Conservation (phyloP, 2,329 filamentous ascomycete species). For the Scedosporium aurantiacum region DNA sequence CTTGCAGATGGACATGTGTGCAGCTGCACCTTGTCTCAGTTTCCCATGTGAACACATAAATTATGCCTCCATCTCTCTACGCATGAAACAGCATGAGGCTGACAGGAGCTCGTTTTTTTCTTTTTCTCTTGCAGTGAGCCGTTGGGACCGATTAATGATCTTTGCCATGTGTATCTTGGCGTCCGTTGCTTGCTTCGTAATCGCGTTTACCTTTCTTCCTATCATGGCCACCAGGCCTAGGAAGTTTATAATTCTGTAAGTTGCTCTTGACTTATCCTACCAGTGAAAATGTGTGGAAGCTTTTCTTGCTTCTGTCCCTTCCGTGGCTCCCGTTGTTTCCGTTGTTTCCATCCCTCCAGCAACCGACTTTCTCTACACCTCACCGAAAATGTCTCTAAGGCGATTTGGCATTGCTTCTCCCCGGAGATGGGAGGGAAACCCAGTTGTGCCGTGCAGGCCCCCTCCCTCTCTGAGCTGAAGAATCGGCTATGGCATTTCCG, state of each 20-base stretch:
- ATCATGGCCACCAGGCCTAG: constrained; percentile 68
- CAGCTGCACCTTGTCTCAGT: constrained; percentile 10
- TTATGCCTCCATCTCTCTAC: not conserved
- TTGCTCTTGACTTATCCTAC: constrained; percentile 29
- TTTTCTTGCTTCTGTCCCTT: not conserved
- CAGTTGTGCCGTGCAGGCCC: too few relatives aligned
- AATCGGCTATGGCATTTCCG: not conserved
- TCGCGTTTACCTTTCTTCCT: constrained; percentile 85
- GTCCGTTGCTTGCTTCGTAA: constrained; percentile 81
- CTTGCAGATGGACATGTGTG: constrained; percentile 7
- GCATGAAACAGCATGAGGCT: constrained; percentile 11
- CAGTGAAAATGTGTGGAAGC: not conserved
- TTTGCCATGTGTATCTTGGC: constrained; percentile 87
- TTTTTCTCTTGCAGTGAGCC: constrained; percentile 58
- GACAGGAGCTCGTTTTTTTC: constrained; percentile 19
- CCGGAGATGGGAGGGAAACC: too few relatives aligned
- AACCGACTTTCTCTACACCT: too few relatives aligned
- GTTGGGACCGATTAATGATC: constrained; percentile 90
- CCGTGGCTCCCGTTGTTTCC: not conserved
- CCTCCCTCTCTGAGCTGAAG: not conserved
- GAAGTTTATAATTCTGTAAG: constrained; percentile 97
- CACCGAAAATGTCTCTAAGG: too few relatives aligned
- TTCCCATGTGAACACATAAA: constrained; percentile 25
- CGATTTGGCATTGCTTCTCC: too few relatives aligned
- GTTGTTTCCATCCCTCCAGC: not conserved